phyloP scores from a whole-genome alignment of 306 rosid genomes.

The Vigna unguiculata region DNA sequence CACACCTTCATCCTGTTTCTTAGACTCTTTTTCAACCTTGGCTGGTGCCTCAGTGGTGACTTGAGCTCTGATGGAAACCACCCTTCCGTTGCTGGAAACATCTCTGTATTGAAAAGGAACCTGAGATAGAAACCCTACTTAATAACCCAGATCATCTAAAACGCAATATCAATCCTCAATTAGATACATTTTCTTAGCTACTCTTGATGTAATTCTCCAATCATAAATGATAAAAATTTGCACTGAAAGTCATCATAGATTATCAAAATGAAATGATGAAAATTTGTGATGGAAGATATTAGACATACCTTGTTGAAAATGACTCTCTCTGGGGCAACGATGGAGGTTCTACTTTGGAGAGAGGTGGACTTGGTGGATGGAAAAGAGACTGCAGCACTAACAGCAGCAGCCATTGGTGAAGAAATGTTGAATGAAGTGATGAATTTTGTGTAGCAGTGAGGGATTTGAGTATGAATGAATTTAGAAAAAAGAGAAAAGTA shows the following conservation, averaged over 20 bases:
- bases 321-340: conserved; percentile 66
- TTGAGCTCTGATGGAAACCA: conserved; percentile 75
- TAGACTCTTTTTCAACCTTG: conserved; percentile 74
- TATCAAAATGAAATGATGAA: background rate
- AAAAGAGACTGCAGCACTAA: conserved; percentile 83
- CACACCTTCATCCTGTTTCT: conserved; percentile 88
- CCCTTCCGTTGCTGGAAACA: conserved; percentile 60
- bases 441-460: conserved; percentile 26
- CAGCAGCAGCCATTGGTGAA: conserved; percentile 76
- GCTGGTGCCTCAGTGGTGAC: conserved; percentile 84
- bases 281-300: background rate
- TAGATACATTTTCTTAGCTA: background rate
- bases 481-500: conserved; percentile 45
- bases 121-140: conserved; percentile 43
- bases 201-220: background rate
- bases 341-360: conserved; percentile 57
- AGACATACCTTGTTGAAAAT: conserved; percentile 62
- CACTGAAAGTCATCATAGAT: background rate
- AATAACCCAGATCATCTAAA: conserved; percentile 27
- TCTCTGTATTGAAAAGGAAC: conserved; percentile 58
- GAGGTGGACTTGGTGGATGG: conserved; percentile 77
- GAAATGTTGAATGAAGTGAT: conserved; percentile 41
- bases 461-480: conserved; percentile 32
- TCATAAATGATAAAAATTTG: background rate
- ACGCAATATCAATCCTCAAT: background rate